Conservation (phyloP, 306 rosid species). For the Citrullus amarus region DNA sequence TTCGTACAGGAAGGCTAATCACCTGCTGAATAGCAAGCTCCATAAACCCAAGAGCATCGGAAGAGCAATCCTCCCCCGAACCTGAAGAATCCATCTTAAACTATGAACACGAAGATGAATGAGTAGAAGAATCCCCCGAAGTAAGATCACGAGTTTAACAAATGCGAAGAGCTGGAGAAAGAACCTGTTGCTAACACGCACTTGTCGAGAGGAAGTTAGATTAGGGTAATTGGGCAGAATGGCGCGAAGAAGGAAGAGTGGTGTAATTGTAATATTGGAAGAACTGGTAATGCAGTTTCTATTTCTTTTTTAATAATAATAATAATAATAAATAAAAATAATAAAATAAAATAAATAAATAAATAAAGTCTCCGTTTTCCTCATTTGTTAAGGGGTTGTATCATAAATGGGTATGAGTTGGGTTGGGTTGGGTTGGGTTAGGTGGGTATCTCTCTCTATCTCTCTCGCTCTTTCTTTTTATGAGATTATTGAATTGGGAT, state of each 20-base stretch:
- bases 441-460: no score
- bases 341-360: no score
- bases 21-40: conserved; percentile 68
- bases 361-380: no score
- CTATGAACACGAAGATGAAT: neutral
- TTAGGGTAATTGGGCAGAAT: neutral
- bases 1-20: neutral
- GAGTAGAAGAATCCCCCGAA: neutral
- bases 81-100: conserved; percentile 24
- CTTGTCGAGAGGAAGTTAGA: no score
- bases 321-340: no score
- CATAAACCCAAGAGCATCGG: conserved; percentile 43
- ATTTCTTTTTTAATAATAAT: no score
- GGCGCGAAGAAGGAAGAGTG: neutral
- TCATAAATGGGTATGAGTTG: no score
- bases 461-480: no score
- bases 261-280: neutral
- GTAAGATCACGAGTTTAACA: neutral
- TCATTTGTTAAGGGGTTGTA: no score
- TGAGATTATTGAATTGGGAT: no score
- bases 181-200: neutral
- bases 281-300: neutral
- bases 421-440: no score
- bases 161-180: neutral
- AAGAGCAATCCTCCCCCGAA: conserved; percentile 6